phyloP scores from a whole-genome alignment of 2,329 filamentous ascomycete species.

The Apiospora rasikravindrae region DNA sequence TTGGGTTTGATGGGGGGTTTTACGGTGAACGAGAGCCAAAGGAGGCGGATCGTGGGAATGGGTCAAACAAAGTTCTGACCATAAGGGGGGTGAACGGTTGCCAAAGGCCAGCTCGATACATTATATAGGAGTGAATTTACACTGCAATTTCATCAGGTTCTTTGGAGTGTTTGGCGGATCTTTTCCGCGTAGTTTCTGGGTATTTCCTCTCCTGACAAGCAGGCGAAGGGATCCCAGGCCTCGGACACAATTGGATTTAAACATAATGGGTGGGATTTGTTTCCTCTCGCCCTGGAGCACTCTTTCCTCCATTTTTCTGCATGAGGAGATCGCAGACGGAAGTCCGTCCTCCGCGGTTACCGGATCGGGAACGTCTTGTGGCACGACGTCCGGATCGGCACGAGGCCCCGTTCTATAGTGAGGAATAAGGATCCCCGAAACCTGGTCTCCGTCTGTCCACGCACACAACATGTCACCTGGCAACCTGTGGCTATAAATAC shows the following conservation, averaged over 20 bases:
- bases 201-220: background rate
- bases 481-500: background rate
- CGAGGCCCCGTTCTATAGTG: background rate
- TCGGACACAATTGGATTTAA: background rate
- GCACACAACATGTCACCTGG: background rate
- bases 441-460: background rate
- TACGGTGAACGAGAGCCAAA: background rate
- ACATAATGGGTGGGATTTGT: background rate
- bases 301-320: constrained; percentile 2
- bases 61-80: background rate
- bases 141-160: constrained; percentile 5
- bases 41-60: background rate
- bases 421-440: background rate
- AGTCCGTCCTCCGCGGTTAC: constrained; percentile 12
- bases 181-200: background rate
- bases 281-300: background rate
- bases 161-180: background rate
- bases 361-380: background rate
- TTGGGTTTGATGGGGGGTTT: background rate
- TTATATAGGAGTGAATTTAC: constrained; percentile 12
- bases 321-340: constrained; percentile 5
- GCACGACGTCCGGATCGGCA: background rate
- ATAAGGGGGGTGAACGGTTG: background rate
- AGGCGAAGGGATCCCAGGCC: background rate
- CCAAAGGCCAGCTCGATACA: constrained; percentile 7